phyloP scores from a whole-genome alignment of 192 early-diverging fungal genomes.

The Kickxella alabastrina region DNA sequence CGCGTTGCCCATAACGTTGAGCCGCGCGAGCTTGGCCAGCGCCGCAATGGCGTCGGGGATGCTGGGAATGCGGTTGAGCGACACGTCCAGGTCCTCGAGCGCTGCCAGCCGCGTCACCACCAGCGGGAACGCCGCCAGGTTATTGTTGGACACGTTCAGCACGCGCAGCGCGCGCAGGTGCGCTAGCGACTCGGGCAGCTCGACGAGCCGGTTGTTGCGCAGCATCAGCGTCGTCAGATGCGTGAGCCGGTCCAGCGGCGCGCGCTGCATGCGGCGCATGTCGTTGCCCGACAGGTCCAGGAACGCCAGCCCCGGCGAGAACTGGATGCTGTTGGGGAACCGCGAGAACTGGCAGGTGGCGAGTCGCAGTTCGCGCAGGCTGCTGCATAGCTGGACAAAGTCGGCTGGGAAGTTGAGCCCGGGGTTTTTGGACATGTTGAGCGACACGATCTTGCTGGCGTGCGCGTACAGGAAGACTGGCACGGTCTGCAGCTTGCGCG shows the following conservation, averaged over 20 bases:
- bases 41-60: slow-evolving; percentile 72
- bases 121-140: slow-evolving; percentile 62
- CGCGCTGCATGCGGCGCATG: slow-evolving; percentile 60
- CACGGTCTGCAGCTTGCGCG: slow-evolving; percentile 70
- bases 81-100: slow-evolving; percentile 70
- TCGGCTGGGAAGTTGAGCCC: slow-evolving; percentile 78
- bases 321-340: slow-evolving; percentile 65
- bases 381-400: slow-evolving; percentile 72
- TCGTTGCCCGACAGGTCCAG: slow-evolving; percentile 79
- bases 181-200: slow-evolving; percentile 63
- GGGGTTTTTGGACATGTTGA: slow-evolving; percentile 82
- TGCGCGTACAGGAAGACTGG: slow-evolving; percentile 73
- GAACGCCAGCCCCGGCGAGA: slow-evolving; percentile 60
- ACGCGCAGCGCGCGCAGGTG: slow-evolving; percentile 57
- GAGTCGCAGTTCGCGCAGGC: slow-evolving; percentile 64
- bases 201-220: slow-evolving; percentile 70
- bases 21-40: slow-evolving; percentile 53
- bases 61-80: slow-evolving; percentile 74
- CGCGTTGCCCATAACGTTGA: slow-evolving; percentile 74
- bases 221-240: slow-evolving; percentile 61
- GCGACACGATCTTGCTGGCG: slow-evolving; percentile 65
- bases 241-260: slow-evolving; percentile 59
- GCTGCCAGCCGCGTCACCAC: slow-evolving; percentile 59
- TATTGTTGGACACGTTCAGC: slow-evolving; percentile 80
- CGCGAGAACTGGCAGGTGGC: slow-evolving; percentile 64